A percentile compares a stretch with the other conserved stretches of the same genome.
phyloP scores from a whole-genome alignment of 2,329 filamentous ascomycete species.

The Raffaelea deltoideospora region DNA sequence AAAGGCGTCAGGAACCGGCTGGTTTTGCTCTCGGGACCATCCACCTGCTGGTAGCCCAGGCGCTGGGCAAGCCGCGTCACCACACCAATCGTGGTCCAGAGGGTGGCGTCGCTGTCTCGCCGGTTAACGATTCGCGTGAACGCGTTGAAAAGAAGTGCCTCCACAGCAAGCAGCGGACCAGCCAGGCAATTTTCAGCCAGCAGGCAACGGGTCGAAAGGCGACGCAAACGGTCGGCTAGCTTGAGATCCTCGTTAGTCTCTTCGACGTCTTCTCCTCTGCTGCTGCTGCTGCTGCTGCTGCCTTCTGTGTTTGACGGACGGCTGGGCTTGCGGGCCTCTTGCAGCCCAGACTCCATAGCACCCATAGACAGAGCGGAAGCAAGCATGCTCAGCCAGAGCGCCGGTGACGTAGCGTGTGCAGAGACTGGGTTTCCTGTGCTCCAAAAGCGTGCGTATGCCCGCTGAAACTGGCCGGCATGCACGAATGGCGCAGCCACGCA shows the following conservation, averaged over 20 bases:
- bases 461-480: conserved; percentile 28
- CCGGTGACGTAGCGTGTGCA: conserved; percentile 19
- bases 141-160: conserved; percentile 30
- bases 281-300: neutral
- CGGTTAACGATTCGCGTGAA: conserved; percentile 26
- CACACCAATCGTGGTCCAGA: conserved; percentile 32
- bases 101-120: conserved; percentile 24
- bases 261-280: conserved; percentile 11
- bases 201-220: conserved; percentile 29
- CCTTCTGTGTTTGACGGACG: neutral
- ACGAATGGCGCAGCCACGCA: conserved; percentile 23
- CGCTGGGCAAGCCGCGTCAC: conserved; percentile 33
- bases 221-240: conserved; percentile 5
- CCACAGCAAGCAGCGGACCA: conserved; percentile 29
- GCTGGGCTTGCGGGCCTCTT: conserved; percentile 10
- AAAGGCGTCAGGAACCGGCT: conserved; percentile 23
- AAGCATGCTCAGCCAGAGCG: conserved; percentile 35
- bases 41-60: conserved; percentile 32
- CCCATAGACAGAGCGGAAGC: conserved; percentile 30
- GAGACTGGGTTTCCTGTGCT: conserved; percentile 9
- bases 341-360: conserved; percentile 9
- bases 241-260: conserved; percentile 13
- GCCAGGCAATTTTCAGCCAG: conserved; percentile 30
- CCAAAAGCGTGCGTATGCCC: conserved; percentile 34
- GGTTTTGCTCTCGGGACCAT: conserved; percentile 2